phyloP scores from a whole-genome alignment of 805 yeast genomes.

The Hanseniaspora meyeri region DNA sequence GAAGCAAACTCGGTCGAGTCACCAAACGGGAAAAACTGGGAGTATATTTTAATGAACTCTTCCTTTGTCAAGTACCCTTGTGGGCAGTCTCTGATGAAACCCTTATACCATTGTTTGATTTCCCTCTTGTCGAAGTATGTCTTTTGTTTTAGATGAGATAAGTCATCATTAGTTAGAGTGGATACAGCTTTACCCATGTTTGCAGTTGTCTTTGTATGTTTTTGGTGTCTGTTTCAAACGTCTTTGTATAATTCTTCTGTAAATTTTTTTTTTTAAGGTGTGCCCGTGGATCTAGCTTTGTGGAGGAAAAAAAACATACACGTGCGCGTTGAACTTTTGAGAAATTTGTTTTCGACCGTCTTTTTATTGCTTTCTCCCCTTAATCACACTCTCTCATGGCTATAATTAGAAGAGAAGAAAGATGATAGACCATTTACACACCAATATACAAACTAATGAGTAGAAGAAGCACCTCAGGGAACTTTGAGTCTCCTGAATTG shows the following conservation, averaged over 20 bases:
- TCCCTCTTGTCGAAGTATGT: slow-evolving; percentile 90
- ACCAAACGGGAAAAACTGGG: slow-evolving; percentile 96
- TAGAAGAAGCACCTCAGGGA: background rate
- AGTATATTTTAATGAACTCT: slow-evolving; percentile 83
- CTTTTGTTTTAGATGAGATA: slow-evolving; percentile 64
- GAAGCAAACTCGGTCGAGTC: slow-evolving; percentile 87
- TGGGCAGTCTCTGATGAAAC: slow-evolving; percentile 88
- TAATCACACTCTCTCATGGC: too few relatives aligned
- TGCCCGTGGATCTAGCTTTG: too few relatives aligned
- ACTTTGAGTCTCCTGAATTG: background rate
- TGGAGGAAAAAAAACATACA: too few relatives aligned
- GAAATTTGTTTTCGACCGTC: too few relatives aligned
- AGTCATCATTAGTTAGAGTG: slow-evolving; percentile 80
- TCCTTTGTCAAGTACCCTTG: slow-evolving; percentile 73
- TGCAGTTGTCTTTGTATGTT: background rate
- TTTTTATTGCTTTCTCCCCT: too few relatives aligned
- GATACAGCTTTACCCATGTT: slow-evolving; percentile 91
- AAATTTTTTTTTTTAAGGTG: background rate
- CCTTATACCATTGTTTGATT: slow-evolving; percentile 96
- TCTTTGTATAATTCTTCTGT: background rate
- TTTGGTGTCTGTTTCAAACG: background rate
- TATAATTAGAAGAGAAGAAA: too few relatives aligned
- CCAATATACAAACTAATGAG: background rate
- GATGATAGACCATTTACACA: too few relatives aligned
- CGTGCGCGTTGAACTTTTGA: too few relatives aligned